These are phyloP conservation scores for Magnusiomyces magnusii DNA, from an alignment of 1,139 yeast genomes.

Conservation along the genomic window DNA sequence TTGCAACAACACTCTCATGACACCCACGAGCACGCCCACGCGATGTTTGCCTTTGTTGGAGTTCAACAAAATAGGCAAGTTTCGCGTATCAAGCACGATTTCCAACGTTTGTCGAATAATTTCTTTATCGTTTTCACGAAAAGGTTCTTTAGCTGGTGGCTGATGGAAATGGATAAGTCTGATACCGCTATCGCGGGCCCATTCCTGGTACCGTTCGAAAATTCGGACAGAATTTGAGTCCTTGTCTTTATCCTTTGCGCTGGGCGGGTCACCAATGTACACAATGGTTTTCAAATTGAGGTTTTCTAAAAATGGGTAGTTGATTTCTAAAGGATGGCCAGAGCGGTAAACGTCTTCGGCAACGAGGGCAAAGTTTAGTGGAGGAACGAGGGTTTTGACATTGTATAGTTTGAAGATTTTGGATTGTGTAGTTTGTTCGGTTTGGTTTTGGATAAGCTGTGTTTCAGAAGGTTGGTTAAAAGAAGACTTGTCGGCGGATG, in stretches of 20 bases:
- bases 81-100: constrained; percentile 56
- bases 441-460: not conserved
- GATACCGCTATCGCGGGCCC: constrained; percentile 54
- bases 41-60: constrained; percentile 95
- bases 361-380: constrained; percentile 81
- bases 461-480: not conserved
- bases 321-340: constrained; percentile 87
- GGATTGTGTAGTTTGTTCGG: not conserved
- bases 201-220: constrained; percentile 49
- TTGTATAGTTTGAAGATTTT: not conserved
- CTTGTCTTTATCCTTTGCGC: constrained; percentile 45
- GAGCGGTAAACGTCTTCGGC: constrained; percentile 83
- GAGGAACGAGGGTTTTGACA: constrained; percentile 54
- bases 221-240: constrained; percentile 5
- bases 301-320: constrained; percentile 65
- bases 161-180: constrained; percentile 54
- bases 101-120: constrained; percentile 57
- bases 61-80: constrained; percentile 82
- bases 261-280: constrained; percentile 52
- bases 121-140: constrained; percentile 48
- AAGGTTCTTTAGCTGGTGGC: constrained; percentile 71
- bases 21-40: constrained; percentile 84
- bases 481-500: not conserved
- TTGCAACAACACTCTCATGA: constrained; percentile 74
- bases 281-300: constrained; percentile 70